Evolutionary conservation across 2,329 filamentous ascomycete species (phyloP).

Genomic region (Xylariaceae sp.): DNA sequence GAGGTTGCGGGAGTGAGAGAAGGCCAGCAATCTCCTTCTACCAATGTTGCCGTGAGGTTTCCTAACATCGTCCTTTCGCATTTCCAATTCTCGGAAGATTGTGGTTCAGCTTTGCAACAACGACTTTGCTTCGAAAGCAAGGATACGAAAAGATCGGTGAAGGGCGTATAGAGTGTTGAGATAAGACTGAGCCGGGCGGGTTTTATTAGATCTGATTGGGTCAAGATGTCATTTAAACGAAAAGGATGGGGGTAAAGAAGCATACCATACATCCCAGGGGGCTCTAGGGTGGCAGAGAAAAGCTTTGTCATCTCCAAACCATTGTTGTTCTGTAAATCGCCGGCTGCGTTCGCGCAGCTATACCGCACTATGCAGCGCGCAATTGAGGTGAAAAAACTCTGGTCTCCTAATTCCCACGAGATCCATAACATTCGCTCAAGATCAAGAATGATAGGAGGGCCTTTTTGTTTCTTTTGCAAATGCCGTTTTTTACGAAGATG

Average conservation of each 20-base stretch:
- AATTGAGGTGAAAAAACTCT: not conserved
- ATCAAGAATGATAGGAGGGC: not conserved
- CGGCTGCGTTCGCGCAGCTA: not conserved
- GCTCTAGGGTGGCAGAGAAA: constrained; percentile 7
- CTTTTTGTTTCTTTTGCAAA: not conserved
- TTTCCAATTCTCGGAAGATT: too few relatives aligned
- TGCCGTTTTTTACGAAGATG: not conserved
- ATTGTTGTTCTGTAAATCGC: not conserved
- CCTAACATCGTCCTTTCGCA: too few relatives aligned
- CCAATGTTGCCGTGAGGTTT: too few relatives aligned
- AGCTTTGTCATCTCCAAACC: not conserved
- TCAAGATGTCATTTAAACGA: too few relatives aligned
- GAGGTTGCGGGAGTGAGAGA: too few relatives aligned
- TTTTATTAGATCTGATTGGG: constrained; percentile 2
- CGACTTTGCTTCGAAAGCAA: too few relatives aligned
- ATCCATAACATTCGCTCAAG: constrained; percentile 9
- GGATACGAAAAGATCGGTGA: too few relatives aligned
- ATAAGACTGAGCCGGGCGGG: not conserved
- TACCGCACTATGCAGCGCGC: not conserved
- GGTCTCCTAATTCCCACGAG: constrained; percentile 16
- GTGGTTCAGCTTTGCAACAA: too few relatives aligned
- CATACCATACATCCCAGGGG: constrained; percentile 6
- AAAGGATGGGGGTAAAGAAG: too few relatives aligned
- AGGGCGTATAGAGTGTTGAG: too few relatives aligned
- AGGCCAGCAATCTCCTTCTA: too few relatives aligned